Conservation (phyloP, 1,139 yeast species). For the Candida pseudocylindracea region DNA sequence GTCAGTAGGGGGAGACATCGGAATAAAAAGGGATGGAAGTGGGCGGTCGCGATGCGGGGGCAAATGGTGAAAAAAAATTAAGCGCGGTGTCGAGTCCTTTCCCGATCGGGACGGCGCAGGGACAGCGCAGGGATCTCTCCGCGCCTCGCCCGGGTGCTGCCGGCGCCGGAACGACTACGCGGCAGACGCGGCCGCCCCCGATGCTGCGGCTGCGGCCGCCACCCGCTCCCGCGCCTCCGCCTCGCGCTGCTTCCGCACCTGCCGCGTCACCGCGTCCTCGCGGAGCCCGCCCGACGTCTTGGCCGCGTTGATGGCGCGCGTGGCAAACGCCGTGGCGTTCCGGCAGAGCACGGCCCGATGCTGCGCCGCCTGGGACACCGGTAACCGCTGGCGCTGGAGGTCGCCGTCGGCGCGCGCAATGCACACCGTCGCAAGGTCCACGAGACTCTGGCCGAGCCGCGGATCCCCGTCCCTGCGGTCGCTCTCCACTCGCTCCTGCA, state of each 20-base stretch:
- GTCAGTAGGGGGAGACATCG: conserved; percentile 19
- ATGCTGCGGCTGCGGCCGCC: too few species aligned
- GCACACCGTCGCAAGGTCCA: conserved; percentile 18
- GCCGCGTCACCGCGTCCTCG: conserved; percentile 21
- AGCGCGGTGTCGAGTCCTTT: too few species aligned
- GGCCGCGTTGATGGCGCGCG: conserved; percentile 23
- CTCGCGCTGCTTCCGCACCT: conserved; percentile 3
- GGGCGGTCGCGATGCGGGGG: too few species aligned
- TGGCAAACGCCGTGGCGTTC: conserved; percentile 19
- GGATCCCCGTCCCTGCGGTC: not conserved
- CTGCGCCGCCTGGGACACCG: conserved; percentile 8
- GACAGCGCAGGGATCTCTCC: too few species aligned
- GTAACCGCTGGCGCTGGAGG: conserved; percentile 19
- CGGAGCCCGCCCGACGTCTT: conserved; percentile 26
- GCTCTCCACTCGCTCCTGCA: conserved; percentile 5
- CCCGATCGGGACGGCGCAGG: too few species aligned
- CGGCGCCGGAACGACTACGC: too few species aligned
- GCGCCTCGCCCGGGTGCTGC: too few species aligned
- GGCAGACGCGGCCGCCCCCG: too few species aligned
- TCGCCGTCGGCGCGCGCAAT: conserved; percentile 32
- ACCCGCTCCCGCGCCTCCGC: too few species aligned
- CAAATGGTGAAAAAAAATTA: too few species aligned
- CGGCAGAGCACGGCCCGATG: conserved; percentile 10
- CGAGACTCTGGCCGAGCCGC: conserved; percentile 12
- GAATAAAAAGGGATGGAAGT: not conserved